Base-by-base conservation (phyloP, 164 flowering plant genomes). In the Annona cherimola region DNA sequence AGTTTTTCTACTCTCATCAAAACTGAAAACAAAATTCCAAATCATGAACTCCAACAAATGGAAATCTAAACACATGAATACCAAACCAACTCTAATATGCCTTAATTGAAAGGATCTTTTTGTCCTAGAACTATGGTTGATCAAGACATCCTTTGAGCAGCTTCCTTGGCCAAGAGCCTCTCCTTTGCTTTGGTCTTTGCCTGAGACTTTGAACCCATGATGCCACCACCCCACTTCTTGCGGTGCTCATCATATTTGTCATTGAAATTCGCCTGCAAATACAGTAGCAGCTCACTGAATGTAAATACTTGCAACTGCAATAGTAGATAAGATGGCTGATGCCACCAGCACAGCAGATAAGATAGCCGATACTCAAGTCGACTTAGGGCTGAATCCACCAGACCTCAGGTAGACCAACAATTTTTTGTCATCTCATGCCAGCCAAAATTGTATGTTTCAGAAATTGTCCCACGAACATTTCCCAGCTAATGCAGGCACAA, bases 141-240 rank as follows among this genome's bases (percentile, higher is more conserved):
- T 44, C 5, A 71, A 9, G 43, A 62, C 73, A 71, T 71, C 67
- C 73, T 71, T 18, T 71, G 73, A 5, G 73, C 67, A 26, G 73
- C 73, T 71, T 71, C 73, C 45, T 71, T 71, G 42, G 45, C 67
- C 12, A 71, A 62, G 43, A 71, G 43, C 68, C 50, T 71, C 63
- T 71, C 73, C 59, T 63, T 61, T 20, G 73, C 73, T 16, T 71
- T 71, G 57, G 73, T 45, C 59, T 63, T 71, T 20, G 73, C 73
- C 66, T 61, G 73, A 26, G 73, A 71, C 59, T 71, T 71, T 2
- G 73, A 71, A 19, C 73, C 73, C 73, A 71, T 71, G 55, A 71
- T 71, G 43, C 73, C 73, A 26, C 73, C 73, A 1, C 73, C 73
- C 73, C 73, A 63, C 63, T 63, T 63, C 45, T 71, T 71, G 40